These are phyloP conservation scores for Xylariomycetidae sp. DNA, from an alignment of 2,329 filamentous ascomycete genomes.

Conservation along the genomic window DNA sequence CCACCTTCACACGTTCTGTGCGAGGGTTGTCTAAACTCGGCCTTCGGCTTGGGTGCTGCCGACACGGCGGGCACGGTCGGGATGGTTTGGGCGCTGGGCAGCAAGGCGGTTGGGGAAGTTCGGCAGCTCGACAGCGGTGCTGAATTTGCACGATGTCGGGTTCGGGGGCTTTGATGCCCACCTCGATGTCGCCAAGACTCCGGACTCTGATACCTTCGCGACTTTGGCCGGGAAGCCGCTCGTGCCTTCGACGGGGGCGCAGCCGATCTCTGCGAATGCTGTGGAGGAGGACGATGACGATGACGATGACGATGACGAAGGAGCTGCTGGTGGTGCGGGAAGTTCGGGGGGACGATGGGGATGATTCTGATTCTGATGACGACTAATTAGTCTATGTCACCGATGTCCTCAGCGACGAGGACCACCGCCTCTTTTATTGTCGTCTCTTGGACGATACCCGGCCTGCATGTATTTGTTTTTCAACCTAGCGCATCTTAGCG, in stretches of 20 bases:
- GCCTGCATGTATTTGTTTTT: no score
- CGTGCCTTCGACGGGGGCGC: constrained; percentile 16
- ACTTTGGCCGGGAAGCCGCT: constrained; percentile 32
- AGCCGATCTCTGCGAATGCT: constrained; percentile 8
- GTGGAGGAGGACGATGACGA: constrained; percentile 15
- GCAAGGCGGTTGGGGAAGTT: constrained; percentile 17
- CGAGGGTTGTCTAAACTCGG: constrained; percentile 28
- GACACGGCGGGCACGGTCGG: constrained; percentile 19
- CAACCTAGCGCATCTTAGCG: no score
- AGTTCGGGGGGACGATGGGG: constrained; percentile 4
- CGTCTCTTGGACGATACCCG: no score
- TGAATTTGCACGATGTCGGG: constrained; percentile 29
- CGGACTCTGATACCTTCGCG: constrained; percentile 34
- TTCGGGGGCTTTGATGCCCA: constrained; percentile 25
- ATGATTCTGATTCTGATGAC: background rate
- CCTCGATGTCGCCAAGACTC: constrained; percentile 30
- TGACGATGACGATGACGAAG: constrained; percentile 5
- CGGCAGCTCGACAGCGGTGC: constrained; percentile 14
- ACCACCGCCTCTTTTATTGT: no score
- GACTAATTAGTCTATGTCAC: background rate
- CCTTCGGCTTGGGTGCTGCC: constrained; percentile 23
- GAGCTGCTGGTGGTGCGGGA: constrained; percentile 14
- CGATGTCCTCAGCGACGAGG: no score
- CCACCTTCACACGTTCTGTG: constrained; percentile 44
- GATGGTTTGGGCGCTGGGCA: constrained; percentile 33